A percentile compares a stretch with the other conserved stretches of the same genome.
phyloP scores from a whole-genome alignment of 2,329 filamentous ascomycete genomes.

The Xylariaceae sp. region DNA sequence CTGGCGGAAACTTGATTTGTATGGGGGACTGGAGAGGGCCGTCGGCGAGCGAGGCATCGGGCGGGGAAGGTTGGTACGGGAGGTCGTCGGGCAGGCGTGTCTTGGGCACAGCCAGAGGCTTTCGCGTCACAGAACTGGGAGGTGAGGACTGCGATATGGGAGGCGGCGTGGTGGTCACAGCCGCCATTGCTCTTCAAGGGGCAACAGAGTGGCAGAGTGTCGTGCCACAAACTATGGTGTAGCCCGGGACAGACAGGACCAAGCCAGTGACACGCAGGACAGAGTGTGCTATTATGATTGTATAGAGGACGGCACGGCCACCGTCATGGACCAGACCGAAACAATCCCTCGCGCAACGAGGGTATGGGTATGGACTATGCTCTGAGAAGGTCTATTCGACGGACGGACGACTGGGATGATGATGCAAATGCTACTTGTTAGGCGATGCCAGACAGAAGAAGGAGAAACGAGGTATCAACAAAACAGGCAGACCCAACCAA shows the following conservation, averaged over 20 bases:
- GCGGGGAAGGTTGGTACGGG: conserved; percentile 12
- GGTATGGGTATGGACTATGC: no score
- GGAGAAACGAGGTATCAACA: no score
- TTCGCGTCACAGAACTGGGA: conserved; percentile 26
- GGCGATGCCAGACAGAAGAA: no score
- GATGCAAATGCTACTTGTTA: no score
- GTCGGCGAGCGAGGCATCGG: conserved; percentile 37
- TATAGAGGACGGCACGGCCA: no score
- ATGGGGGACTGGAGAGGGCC: conserved; percentile 52
- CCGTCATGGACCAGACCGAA: no score
- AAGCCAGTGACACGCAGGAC: conserved; percentile 7
- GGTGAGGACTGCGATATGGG: conserved; percentile 26
- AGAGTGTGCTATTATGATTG: no score
- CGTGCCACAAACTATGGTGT: conserved; percentile 19
- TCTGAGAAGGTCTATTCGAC: no score
- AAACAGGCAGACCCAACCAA: no score
- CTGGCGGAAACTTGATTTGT: conserved; percentile 52
- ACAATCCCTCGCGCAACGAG: no score
- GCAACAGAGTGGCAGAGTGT: conserved; percentile 14
- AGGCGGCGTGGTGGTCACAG: conserved; percentile 27
- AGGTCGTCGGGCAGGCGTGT: conserved; percentile 32
- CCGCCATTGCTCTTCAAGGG: conserved; percentile 26
- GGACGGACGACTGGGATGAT: no score
- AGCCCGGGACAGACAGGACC: conserved; percentile 14
- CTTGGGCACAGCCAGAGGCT: conserved; percentile 28